Evolutionary conservation across 768 basidiomycete genomes (phyloP), one percentile per base, ranked within the genome.

Genomic region (Pleurotus giganteus): DNA sequence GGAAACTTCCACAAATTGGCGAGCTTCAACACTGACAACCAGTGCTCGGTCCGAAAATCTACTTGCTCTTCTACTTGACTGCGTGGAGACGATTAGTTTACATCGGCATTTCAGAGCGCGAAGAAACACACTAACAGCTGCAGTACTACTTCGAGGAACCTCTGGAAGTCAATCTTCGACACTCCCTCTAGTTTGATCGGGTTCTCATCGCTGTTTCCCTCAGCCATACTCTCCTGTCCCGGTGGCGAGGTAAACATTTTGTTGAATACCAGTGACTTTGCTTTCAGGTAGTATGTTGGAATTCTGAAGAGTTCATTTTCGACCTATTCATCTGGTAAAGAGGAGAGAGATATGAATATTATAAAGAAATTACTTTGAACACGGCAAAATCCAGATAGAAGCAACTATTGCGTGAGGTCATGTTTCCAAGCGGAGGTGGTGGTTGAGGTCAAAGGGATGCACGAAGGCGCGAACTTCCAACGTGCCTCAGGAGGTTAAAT

Each of bases 231-330:
- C 8, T 37, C 49, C 8, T n/a, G 17, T 11, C 15, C 29, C 5
- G 49, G 23, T 6, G 32, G 49, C 23, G n/a, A 9, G 19, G 19
- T 2, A n/a, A 76, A 72, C 61, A 71, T 67, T 7, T 68, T 51
- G 13, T 60, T 60, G 59, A 76, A 74, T 2, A 75, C 63, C 4
- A 65, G 63, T 0, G 74, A 75, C 39, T 66, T 64, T 15, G 63
- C 61, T 28, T 65, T 60, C 27, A 78, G 69, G 24, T 68, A 64
- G 23, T 66, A 61, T 12, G 66, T 64, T 15, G 74, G 75, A 8
- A 76, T 62, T 53, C 72, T 71, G 66, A 75, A 77, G 23, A 73
- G 55, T 11, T 58, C 60, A 36, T 67, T 65, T 45, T 76, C 76
- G 26, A 74, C 74, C 74, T 76, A 21, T n/a, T 7, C 13, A 9